A percentile compares a stretch with the other conserved stretches of the same genome.
Evolutionary conservation across 805 yeast species (phyloP).

Genomic region (Ogataea philodendri): DNA sequence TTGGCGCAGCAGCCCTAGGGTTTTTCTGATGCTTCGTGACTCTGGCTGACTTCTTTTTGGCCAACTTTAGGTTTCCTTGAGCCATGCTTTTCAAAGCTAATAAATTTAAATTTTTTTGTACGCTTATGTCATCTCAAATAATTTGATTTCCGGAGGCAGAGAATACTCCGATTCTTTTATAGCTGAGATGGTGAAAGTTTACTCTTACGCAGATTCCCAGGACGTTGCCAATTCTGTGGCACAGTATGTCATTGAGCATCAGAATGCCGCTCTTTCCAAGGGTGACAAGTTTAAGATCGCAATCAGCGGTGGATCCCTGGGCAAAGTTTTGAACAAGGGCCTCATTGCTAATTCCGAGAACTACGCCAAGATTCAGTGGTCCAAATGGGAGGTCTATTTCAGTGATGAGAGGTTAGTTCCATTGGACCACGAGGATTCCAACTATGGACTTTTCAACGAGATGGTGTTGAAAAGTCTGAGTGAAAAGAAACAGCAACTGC

Average conservation of each 20-base stretch:
- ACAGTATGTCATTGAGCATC: constrained; percentile 55
- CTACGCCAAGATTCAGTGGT: constrained; percentile 54
- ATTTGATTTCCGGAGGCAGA: neutral
- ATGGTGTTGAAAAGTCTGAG: constrained; percentile 54
- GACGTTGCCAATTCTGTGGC: constrained; percentile 71
- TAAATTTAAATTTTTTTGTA: constrained; percentile 2
- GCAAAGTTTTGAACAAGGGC: constrained; percentile 66
- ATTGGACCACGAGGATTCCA: constrained; percentile 76
- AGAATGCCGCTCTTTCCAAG: constrained; percentile 53
- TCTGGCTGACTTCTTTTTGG: constrained; percentile 46
- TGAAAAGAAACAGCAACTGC: constrained; percentile 42
- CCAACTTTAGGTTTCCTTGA: constrained; percentile 66
- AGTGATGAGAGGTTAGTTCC: constrained; percentile 92
- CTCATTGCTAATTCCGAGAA: constrained; percentile 55
- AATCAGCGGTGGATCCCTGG: constrained; percentile 88
- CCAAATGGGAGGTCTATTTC: constrained; percentile 76
- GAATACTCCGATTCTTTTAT: constrained; percentile 5
- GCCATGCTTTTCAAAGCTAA: constrained; percentile 50
- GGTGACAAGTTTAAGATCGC: constrained; percentile 63
- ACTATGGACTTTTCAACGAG: constrained; percentile 73
- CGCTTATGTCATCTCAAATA: constrained; percentile 5
- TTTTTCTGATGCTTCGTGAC: constrained; percentile 64
- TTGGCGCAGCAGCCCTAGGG: constrained; percentile 72
- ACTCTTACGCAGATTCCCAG: constrained; percentile 50
- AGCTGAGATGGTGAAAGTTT: constrained; percentile 40